phyloP scores from a whole-genome alignment of 2,329 filamentous ascomycete genomes.

The Fusarium piperis region DNA sequence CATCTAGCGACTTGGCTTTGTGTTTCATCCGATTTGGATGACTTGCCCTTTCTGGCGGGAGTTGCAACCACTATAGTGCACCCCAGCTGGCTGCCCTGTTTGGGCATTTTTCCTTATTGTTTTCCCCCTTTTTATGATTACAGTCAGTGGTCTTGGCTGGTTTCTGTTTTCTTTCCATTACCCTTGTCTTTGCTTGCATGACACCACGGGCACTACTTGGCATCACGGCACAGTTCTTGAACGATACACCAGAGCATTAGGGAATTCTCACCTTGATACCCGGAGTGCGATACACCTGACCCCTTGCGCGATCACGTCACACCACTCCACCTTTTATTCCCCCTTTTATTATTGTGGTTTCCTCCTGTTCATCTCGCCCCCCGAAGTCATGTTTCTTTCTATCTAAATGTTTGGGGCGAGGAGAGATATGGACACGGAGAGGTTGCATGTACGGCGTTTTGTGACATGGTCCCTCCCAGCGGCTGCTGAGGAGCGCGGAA shows the following conservation, averaged over 20 bases:
- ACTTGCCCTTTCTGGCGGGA: conserved; percentile 4
- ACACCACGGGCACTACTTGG: conserved; percentile 39
- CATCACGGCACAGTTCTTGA: conserved; percentile 46
- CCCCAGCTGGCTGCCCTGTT: neutral
- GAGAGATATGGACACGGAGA: conserved; percentile 30
- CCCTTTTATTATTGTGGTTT: conserved; percentile 11
- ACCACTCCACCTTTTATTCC: conserved; percentile 49
- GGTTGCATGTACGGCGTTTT: conserved; percentile 45
- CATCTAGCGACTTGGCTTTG: conserved; percentile 29
- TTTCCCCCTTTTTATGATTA: conserved; percentile 14
- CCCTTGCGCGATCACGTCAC: conserved; percentile 47
- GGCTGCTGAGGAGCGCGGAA: neutral
- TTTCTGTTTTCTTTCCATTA: conserved; percentile 18
- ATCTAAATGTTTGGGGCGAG: conserved; percentile 25
- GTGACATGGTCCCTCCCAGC: conserved; percentile 30
- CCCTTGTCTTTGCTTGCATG: conserved; percentile 27
- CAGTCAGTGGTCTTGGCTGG: conserved; percentile 13
- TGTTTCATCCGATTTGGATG: conserved; percentile 23
- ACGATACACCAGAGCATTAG: conserved; percentile 50
- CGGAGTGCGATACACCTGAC: conserved; percentile 51
- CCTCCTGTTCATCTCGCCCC: conserved; percentile 25
- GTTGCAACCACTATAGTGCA: neutral
- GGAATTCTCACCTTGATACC: conserved; percentile 52
- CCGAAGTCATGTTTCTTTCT: conserved; percentile 24
- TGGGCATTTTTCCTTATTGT: conserved; percentile 12